Base-by-base conservation (phyloP, 2,329 filamentous ascomycete genomes). In the Elsinoe batatas region DNA sequence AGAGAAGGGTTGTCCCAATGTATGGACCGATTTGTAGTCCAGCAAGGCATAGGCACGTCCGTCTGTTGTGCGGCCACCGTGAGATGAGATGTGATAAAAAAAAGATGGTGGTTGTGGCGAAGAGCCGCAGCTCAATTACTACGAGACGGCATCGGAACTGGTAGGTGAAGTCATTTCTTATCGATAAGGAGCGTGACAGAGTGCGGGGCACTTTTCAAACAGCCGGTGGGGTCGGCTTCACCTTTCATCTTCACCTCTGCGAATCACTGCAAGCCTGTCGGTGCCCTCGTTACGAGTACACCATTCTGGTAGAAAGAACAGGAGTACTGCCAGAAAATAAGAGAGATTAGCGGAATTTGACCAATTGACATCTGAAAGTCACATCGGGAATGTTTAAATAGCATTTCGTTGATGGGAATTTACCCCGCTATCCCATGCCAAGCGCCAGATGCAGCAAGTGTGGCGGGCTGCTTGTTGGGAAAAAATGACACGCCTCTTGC, bases 11-110 rank as follows among this genome's bases (percentile, higher is more conserved):
- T 74, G 74, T 59, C 68, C 68, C 20, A 67, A 69, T n/a, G n/a
- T n/a, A n/a, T n/a, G n/a, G n/a, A n/a, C n/a, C n/a, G n/a, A n/a
- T n/a, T n/a, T n/a, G n/a, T n/a, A n/a, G n/a, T n/a, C n/a, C n/a
- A n/a, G n/a, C n/a, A n/a, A n/a, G n/a, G n/a, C n/a, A n/a, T n/a
- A 22, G 74, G 74, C 12, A 71, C 72, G 44, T 63, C 58, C 10
- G 55, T 38, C 49, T 46, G 53, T 22, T 55, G 61, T 42, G 60
- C 57, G 18, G 62, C 59, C 58, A 62, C 64, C 49, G 40, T 59
- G 42, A 60, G 35, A 17, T 13, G 33, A 33, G 18, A n/a, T 10
- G 12, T 10, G 18, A 46, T 18, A 18, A 22, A 11, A 18, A 5
- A 30, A 26, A 26, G 51, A 15, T 36, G 47, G n/a, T 37, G 5